Base-by-base conservation (phyloP, 106 monocot species). In the Narthecium ossifragum region DNA sequence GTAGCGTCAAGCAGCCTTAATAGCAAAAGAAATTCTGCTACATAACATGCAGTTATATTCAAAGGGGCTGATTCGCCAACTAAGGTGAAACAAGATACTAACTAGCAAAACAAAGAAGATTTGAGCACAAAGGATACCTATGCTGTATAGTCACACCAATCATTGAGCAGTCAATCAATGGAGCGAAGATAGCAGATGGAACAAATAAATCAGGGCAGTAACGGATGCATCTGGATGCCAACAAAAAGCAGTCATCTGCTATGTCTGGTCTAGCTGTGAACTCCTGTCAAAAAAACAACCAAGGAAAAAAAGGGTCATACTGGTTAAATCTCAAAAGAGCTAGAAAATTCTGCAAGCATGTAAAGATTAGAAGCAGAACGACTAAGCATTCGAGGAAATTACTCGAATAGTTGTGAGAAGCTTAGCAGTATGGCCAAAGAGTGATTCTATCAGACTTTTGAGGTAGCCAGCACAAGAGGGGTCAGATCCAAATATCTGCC, bases 141-240 rank as follows among this genome's bases (percentile, higher is more conserved):
- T 96, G 90, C 29, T 90, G 90, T 29, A 94, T 69, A 8, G 94
- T 94, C 31, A 73, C 67, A 30, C 96, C 90, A 60, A 81, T 61
- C 86, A 90, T 90, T 32, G 88, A 57, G 50, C 96, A 96, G 43
- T 90, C 75, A 62, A 96, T 69, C 41, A 90, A 73, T 17, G 76
- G 61, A 52, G 78, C 53, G 63, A 96, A 86, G 20, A 90, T 33
- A 11, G 83, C 73, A 27, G 85, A 78, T 23, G 84, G 75, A 40
- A 86, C 64, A 76, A 96, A 96, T 61, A 96, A 60, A 70, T 84
- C 81, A 30, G 96, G 90, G 46, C 96, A 90, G 50, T 96, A 96
- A 39, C 90, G 82, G 34, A 96, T 96, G 51, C 94, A 96, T 75
- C 94, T 86, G 55, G 94, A 96, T 51, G 94, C 90, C 73, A 96